Base-by-base conservation (phyloP, 2,329 filamentous ascomycete genomes). In the Pestalotiopsis sp. region DNA sequence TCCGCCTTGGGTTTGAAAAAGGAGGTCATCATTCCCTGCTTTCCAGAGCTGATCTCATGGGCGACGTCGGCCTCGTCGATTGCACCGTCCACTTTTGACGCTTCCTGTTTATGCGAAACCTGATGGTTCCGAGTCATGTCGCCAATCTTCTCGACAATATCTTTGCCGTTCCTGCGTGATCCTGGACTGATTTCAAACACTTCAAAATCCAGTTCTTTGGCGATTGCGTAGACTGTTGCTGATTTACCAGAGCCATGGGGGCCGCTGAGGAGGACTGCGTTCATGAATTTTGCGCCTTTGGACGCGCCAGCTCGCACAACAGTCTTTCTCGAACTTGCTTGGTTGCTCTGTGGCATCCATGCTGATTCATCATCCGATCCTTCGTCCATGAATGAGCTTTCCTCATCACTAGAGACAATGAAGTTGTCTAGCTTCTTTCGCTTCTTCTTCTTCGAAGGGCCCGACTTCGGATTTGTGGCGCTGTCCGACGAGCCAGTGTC, bases 101-200 rank as follows among this genome's bases (percentile, higher is more conserved):
- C 70, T 13, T 76, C 71, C n/a, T 81, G 82, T 68, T 84, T 83
- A 63, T 82, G 84, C 66, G 85, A 85, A 23, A 99, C 95, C 1
- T 97, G 86, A 79, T 99, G 96, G 75, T 99, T 98, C 70, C 91
- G 91, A 3, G 94, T 96, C 95, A 99, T 98, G 80, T 99, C 94
- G 56, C 96, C 97, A 59, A 99, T 93, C 73, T 89, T 93, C 75
- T 99, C 96, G 41, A 97, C 79, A 62, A 99, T 90, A 75, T 99
- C 96, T 78, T 92, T 96, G 39, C 95, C 95, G 76, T 90, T 97
- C 70, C 96, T 87, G 64, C 95, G 90, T 73, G 89, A 93, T 70
- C 93, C 90, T 0, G 95, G 83, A 75, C 97, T 97, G 77, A 99
- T 94, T 80, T 99, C 96, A 73, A 99, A 99, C 1, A 99, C 88